Percentiles rank a stretch among this genome's conserved stretches.
Conservation (phyloP, 2,329 filamentous ascomycete species). For the Lachnellula suecica region DNA sequence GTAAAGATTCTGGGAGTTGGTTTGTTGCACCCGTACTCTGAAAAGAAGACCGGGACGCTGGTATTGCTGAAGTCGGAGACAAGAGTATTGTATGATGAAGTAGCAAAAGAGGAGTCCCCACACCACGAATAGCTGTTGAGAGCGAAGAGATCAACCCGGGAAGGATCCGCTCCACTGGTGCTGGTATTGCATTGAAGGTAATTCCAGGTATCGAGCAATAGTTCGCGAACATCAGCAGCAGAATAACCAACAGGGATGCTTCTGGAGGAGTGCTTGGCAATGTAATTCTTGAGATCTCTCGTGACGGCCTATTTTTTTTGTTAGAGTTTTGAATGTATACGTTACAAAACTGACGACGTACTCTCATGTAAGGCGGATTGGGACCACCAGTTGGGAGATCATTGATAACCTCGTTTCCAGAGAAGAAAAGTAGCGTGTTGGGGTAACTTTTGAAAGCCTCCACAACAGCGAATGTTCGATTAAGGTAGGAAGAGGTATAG, state of each 20-base stretch:
- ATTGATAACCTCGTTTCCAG: constrained; percentile 78
- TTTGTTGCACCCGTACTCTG: constrained; percentile 77
- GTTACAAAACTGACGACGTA: no score
- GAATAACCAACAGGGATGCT: constrained; percentile 77
- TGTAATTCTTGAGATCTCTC: constrained; percentile 79
- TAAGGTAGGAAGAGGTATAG: constrained; percentile 60
- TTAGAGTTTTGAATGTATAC: no score
- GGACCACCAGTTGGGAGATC: constrained; percentile 56
- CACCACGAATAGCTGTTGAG: constrained; percentile 79
- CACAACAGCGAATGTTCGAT: constrained; percentile 65
- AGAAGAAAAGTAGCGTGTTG: constrained; percentile 72
- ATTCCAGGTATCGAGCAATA: constrained; percentile 73
- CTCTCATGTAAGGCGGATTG: constrained; percentile 67
- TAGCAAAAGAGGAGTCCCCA: constrained; percentile 60
- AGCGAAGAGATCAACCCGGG: constrained; percentile 72
- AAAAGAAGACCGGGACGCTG: constrained; percentile 77
- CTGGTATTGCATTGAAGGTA: constrained; percentile 67
- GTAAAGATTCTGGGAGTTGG: constrained; percentile 71
- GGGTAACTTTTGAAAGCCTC: constrained; percentile 67
- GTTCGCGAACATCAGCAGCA: constrained; percentile 72
- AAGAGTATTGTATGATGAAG: constrained; percentile 61
- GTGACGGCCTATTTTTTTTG: constrained; percentile 70
- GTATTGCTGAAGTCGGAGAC: constrained; percentile 64
- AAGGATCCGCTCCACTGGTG: constrained; percentile 55
- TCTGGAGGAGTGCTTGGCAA: constrained; percentile 68